Base-by-base conservation (phyloP, 768 basidiomycete species). In the Russula olivacea region DNA sequence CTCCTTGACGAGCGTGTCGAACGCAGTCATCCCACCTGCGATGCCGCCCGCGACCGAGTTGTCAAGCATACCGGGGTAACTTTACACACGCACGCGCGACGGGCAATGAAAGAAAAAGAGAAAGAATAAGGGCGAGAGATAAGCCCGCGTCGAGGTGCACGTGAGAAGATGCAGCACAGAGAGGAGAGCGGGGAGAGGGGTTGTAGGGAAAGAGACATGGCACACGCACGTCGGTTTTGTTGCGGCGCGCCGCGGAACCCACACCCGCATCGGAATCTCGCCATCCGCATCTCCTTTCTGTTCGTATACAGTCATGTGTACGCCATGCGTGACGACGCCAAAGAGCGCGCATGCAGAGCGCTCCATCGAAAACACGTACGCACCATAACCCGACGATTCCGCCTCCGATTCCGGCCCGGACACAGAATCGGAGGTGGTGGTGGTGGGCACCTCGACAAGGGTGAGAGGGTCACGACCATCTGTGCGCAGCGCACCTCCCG, bases 11-110 rank as follows among this genome's bases (percentile, higher is more conserved):
- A 98, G 76, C 2, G 85, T 81, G 53, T 93, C 88, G 53, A 90
- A 83, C 4, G 82, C 74, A 0, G 80, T 71, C 76, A 88, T 85
- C 1, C 93, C 91, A 21, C 87, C 84, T 0, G 93, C 85, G 36
- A 96, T 94, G 2, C 96, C 96, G 0, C 96, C 96, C 3, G 94
- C 94, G 48, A 91, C 90, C 40, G 83, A 87, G 73, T 98, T 98
- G 70, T 98, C 96, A 19, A 97, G 80, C 68, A 80, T 84, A 2
- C 91, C 87, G 6, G 94, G 93, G 81, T 86, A 97, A 36, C 89
- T 89, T 66, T 45, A 53, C 38, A 45, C 30, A 25, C 30, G 55
- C 58, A 51, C 23, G 32, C 28, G 23, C 4, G 25, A 41, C 9
- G 12, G 49, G 2, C 12, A 41, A 30, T 40, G 15, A 25, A 32